Conservation (phyloP, 768 basidiomycete species). For the Trichaptum fuscoviolaceum region DNA sequence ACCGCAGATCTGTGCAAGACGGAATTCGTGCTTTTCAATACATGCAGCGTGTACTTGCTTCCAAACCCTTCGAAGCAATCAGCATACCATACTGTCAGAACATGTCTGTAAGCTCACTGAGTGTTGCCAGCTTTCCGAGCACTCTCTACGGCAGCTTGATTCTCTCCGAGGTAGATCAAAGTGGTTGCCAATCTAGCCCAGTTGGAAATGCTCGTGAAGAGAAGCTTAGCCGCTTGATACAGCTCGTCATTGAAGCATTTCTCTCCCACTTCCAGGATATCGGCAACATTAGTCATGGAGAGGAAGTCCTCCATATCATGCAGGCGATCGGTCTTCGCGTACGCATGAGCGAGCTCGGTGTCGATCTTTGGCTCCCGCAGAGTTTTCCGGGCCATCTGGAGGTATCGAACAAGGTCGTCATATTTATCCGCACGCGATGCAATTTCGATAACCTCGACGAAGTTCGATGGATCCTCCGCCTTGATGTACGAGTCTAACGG, state of each 20-base stretch:
- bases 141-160: constrained; percentile 97
- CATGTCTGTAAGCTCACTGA: constrained; percentile 50
- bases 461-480: constrained; percentile 93
- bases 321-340: constrained; percentile 91
- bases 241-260: constrained; percentile 99
- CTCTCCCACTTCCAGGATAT: constrained; percentile 94
- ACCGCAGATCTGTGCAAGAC: constrained; percentile 97
- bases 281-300: constrained; percentile 97
- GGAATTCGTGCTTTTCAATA: constrained; percentile 96
- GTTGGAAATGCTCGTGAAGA: constrained; percentile 97
- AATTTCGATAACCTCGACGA: constrained; percentile 92
- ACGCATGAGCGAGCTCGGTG: constrained; percentile 96
- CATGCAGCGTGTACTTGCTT: constrained; percentile 99
- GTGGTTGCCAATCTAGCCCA: constrained; percentile 98
- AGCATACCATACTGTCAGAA: constrained; percentile 7
- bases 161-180: constrained; percentile 96
- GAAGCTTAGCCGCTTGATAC: constrained; percentile 92
- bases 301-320: constrained; percentile 99
- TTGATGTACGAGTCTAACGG: constrained; percentile 90
- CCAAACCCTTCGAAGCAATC: constrained; percentile 70
- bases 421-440: constrained; percentile 87
- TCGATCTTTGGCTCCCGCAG: constrained; percentile 97
- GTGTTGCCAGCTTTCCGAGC: constrained; percentile 99
- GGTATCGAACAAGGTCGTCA: constrained; percentile 90
- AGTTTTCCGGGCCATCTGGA: constrained; percentile 98